Evolutionary conservation across 179 eudicot genomes (phyloP).

Genomic region (Gypsophila paniculata): DNA sequence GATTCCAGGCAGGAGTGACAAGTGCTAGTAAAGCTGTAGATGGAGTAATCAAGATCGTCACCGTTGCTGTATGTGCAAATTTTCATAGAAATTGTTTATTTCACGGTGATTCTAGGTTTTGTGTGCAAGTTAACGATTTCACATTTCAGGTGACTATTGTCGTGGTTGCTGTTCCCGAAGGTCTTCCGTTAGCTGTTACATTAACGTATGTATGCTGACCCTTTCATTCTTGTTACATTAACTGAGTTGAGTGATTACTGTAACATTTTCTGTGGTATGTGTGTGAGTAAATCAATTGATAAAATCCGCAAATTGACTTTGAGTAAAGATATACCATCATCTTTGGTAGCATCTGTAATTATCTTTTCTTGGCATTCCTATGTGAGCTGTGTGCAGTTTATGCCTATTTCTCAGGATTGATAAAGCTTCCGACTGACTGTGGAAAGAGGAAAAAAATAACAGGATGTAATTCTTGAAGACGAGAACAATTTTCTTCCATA

Average conservation of each 20-base stretch:
- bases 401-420: not conserved
- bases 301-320: not conserved
- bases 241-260: not conserved
- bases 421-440: not conserved
- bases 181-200: constrained; percentile 94
- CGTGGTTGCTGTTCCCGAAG: constrained; percentile 96
- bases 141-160: constrained; percentile 80
- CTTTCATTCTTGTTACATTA: too few species aligned
- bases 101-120: not conserved
- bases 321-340: not conserved
- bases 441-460: not conserved
- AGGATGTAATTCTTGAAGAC: not conserved
- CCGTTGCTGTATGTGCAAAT: constrained; percentile 68
- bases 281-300: constrained; percentile 8
- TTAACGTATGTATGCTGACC: constrained; percentile 60
- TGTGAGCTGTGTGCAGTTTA: not conserved
- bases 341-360: not conserved
- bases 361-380: not conserved
- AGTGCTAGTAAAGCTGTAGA: constrained; percentile 54
- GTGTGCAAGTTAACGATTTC: constrained; percentile 9
- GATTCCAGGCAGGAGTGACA: constrained; percentile 60
- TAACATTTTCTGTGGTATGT: not conserved
- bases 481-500: not conserved
- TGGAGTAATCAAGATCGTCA: constrained; percentile 74
- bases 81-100: constrained; percentile 12